Evolutionary conservation across 2,329 filamentous ascomycete genomes (phyloP).

Genomic region (Fusarium lyarnte): DNA sequence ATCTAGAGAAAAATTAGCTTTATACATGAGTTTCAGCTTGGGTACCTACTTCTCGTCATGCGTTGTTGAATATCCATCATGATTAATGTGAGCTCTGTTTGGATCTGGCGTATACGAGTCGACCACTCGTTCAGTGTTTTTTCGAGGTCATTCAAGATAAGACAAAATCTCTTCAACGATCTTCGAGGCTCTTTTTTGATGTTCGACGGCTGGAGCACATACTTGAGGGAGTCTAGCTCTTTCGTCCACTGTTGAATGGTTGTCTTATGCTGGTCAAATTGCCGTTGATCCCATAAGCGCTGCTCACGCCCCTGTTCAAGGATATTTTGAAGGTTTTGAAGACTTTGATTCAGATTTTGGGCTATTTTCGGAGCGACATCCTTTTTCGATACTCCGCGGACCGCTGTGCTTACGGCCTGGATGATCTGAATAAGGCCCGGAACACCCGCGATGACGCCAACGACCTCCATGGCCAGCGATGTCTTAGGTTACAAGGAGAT

Average conservation of each 20-base stretch:
- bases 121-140: not conserved
- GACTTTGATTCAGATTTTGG: not conserved
- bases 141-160: not conserved
- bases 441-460: not conserved
- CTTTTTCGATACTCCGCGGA: not conserved
- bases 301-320: too few relatives aligned
- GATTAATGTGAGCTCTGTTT: not conserved
- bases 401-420: not conserved
- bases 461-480: not conserved
- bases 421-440: not conserved
- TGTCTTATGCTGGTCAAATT: not conserved
- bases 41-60: fast-evolving
- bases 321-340: not conserved
- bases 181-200: not conserved
- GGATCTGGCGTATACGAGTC: not conserved
- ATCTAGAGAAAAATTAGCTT: not conserved
- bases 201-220: fast-evolving
- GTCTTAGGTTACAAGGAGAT: too few relatives aligned
- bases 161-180: not conserved
- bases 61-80: not conserved
- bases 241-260: not conserved
- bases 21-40: fast-evolving
- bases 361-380: not conserved
- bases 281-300: not conserved
- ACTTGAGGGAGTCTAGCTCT: not conserved